phyloP scores from a whole-genome alignment of 1,284 basidiomycete species.

The Entoloma clypeatum region DNA sequence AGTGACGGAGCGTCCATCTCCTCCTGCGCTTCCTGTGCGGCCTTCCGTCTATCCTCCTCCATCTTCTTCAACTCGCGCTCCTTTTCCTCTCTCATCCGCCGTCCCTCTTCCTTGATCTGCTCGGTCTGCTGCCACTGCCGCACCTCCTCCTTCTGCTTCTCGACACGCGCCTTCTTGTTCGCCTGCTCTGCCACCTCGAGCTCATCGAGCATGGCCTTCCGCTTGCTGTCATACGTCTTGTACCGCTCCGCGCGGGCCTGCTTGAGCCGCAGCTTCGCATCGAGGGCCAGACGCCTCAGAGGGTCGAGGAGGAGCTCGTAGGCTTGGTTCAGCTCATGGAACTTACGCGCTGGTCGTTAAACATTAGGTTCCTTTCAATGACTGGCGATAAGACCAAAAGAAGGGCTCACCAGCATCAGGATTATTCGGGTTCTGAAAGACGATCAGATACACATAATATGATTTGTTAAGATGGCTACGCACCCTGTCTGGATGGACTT shows the following conservation, averaged over 20 bases:
- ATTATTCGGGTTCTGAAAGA: conserved; percentile 69
- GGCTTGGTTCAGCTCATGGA: conserved; percentile 84
- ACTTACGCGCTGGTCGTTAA: conserved; percentile 58
- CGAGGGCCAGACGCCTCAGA: conserved; percentile 76
- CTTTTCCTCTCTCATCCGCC: conserved; percentile 64
- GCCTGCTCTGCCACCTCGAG: conserved; percentile 79
- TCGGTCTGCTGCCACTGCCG: conserved; percentile 64
- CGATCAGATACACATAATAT: not conserved
- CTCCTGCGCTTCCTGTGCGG: conserved; percentile 28
- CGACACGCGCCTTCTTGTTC: conserved; percentile 69
- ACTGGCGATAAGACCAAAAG: not conserved
- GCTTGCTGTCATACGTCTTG: conserved; percentile 73
- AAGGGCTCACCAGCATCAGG: conserved; percentile 62
- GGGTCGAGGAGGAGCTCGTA: conserved; percentile 86
- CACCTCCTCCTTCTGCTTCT: conserved; percentile 55
- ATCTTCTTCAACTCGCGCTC: conserved; percentile 49
- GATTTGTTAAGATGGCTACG: conserved; percentile 10
- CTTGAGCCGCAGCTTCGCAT: conserved; percentile 74
- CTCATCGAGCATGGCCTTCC: conserved; percentile 79
- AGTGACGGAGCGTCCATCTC: conserved; percentile 51
- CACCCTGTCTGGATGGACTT: conserved; percentile 86
- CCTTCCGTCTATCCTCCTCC: conserved; percentile 40
- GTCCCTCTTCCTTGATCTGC: conserved; percentile 75
- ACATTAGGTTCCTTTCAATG: not conserved
- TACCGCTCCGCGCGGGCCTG: conserved; percentile 71